Percentiles rank a stretch among this genome's conserved stretches.
Evolutionary conservation across 1,284 basidiomycete genomes (phyloP).

Genomic region (Sphagnurus paluster): DNA sequence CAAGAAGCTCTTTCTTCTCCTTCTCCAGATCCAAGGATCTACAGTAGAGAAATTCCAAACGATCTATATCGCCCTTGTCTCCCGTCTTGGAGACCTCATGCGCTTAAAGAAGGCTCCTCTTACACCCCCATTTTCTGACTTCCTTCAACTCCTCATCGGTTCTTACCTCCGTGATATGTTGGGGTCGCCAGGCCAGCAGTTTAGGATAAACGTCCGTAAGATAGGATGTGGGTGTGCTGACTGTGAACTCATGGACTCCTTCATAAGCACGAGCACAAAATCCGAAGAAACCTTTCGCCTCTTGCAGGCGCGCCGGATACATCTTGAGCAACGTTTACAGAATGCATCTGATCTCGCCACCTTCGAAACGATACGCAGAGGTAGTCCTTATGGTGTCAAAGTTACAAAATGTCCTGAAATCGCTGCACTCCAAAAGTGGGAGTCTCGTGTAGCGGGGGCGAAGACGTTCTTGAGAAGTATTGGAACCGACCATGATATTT

Average conservation of each 20-base stretch:
- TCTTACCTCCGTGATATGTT: slow-evolving; percentile 25
- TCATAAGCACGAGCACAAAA: slow-evolving; percentile 20
- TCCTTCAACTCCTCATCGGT: slow-evolving; percentile 23
- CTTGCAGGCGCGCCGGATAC: slow-evolving; percentile 20
- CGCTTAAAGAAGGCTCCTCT: slow-evolving; percentile 13
- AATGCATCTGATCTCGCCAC: slow-evolving; percentile 25
- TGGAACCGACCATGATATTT: slow-evolving; percentile 23
- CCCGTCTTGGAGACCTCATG: slow-evolving; percentile 19
- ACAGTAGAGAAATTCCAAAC: slow-evolving; percentile 19
- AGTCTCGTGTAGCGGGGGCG: slow-evolving; percentile 19
- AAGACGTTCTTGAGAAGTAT: slow-evolving; percentile 25
- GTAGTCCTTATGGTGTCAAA: slow-evolving; percentile 25
- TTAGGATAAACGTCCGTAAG: slow-evolving; percentile 18
- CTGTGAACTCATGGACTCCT: slow-evolving; percentile 25
- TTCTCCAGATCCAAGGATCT: slow-evolving; percentile 18
- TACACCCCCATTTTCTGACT: slow-evolving; percentile 23
- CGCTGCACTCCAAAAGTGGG: slow-evolving; percentile 21
- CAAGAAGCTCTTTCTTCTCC: slow-evolving; percentile 15
- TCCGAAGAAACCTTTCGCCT: slow-evolving; percentile 18
- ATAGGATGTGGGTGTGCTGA: slow-evolving; percentile 31
- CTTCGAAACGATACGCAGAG: slow-evolving; percentile 19
- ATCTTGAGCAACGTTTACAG: slow-evolving; percentile 21
- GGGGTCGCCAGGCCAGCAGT: slow-evolving; percentile 17
- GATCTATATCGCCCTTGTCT: slow-evolving; percentile 23
- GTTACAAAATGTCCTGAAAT: slow-evolving; percentile 25